Percentiles rank a stretch among this genome's conserved stretches.
Conservation (phyloP, 345 rosid genomes). For the Garcia nutans region DNA sequence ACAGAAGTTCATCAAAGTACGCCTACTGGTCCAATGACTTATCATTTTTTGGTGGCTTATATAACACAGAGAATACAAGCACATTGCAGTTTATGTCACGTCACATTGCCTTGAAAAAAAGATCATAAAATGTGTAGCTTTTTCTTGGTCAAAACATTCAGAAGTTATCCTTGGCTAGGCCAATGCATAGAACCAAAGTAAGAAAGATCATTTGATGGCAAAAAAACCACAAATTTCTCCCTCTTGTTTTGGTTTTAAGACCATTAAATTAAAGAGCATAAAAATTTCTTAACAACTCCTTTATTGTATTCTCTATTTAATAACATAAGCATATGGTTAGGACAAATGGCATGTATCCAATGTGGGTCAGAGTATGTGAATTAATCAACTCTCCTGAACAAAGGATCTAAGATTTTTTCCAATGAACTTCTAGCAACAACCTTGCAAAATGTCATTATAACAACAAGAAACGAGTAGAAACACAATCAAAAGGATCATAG, state of each 20-base stretch:
- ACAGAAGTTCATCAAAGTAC: neutral
- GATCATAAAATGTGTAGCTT: neutral
- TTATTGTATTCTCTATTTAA: neutral
- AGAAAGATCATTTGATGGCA: no score
- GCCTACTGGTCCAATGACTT: neutral
- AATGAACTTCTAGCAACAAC: neutral
- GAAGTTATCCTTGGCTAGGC: neutral
- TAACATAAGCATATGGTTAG: neutral
- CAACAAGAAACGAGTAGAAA: neutral
- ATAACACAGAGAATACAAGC: neutral
- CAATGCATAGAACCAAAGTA: neutral
- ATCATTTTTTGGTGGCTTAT: neutral
- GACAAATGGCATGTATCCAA: neutral
- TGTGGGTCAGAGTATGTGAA: neutral
- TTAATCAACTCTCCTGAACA: neutral
- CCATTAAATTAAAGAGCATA: neutral
- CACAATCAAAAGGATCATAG: no score
- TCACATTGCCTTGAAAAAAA: neutral
- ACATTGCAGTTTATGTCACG: neutral
- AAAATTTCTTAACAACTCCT: neutral
- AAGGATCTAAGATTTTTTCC: neutral
- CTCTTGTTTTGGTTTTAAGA: neutral
- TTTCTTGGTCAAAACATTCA: neutral
- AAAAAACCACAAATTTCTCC: neutral
- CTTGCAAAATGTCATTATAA: neutral